Conservation (phyloP, 371 early-diverging fungal genomes). For the Mucor irregularis region DNA sequence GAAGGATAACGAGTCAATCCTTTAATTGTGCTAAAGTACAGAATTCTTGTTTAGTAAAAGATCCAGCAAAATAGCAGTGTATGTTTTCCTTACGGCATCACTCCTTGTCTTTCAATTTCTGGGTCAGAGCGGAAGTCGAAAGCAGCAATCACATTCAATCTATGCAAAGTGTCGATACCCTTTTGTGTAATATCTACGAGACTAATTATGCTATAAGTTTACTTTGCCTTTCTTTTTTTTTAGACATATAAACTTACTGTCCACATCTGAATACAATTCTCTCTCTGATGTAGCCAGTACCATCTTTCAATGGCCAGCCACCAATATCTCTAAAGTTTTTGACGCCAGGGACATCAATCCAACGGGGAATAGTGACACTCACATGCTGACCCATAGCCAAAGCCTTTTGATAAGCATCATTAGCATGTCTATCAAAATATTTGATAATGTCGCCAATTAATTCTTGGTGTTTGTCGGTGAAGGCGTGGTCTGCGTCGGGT, state of each 20-base stretch:
- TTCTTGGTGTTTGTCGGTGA: constrained; percentile 36
- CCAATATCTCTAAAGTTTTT: constrained; percentile 63
- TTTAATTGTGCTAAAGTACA: constrained; percentile 26
- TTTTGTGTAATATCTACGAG: constrained; percentile 46
- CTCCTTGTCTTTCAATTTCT: constrained; percentile 51
- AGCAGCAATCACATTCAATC: constrained; percentile 50
- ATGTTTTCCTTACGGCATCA: constrained; percentile 38
- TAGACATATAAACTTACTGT: constrained; percentile 23
- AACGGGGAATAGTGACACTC: constrained; percentile 36
- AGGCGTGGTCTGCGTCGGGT: constrained; percentile 53
- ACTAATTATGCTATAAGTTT: constrained; percentile 19
- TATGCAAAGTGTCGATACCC: constrained; percentile 47
- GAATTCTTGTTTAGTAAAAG: background rate
- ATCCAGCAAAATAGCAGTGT: no score
- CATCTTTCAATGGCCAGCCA: constrained; percentile 45
- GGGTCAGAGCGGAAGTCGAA: constrained; percentile 61
- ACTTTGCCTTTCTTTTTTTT: background rate
- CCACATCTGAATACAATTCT: constrained; percentile 51
- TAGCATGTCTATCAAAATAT: constrained; percentile 35
- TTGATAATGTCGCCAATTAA: constrained; percentile 33
- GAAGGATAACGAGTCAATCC: constrained; percentile 46
- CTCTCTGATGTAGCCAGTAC: constrained; percentile 43
- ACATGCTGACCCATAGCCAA: constrained; percentile 31
- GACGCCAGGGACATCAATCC: constrained; percentile 58
- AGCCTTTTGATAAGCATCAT: constrained; percentile 53